Evolutionary conservation across 2,329 filamentous ascomycete genomes (phyloP), one percentile per base, ranked within the genome.

Genomic region (Ceratocystis harringtonii): DNA sequence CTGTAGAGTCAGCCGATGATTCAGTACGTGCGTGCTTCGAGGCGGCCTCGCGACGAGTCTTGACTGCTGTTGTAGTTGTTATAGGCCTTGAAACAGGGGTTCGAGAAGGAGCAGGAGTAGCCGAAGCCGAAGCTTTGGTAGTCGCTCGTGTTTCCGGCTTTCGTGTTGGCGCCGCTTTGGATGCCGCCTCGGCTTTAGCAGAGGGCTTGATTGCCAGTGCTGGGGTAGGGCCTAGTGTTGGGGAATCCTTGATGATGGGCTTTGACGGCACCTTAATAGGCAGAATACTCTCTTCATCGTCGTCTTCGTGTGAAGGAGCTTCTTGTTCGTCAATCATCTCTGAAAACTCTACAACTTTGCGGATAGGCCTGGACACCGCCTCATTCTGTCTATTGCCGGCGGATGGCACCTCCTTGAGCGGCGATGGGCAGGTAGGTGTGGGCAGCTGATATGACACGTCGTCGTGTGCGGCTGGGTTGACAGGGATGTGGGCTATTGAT

Each of bases 381-480:
- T 69, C 69, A 55, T 62, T 50, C 43, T 76, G 72, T 68, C 76
- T 68, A 69, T 84, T 84, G 2, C 79, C 81, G 0, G 80, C 79
- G 1, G 79, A 76, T 10, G 75, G 74, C 1, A 78, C 80, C 66
- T 81, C 79, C 61, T 78, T 78, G 0, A 86, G 74, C 0, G 83
- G 82, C 61, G 77, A 80, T 61, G 80, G 69, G 61, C 77, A 79
- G 17, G 76, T 79, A 1, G 78, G 77, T 44, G 76, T 72, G 0
- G 79, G 79, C 1, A 81, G 72, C 1, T 80, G 77, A 1, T 78
- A 75, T 1, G 80, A 78, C 50, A 60, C 22, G 19, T 52, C 65
- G 10, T 63, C 22, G 17, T 64, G 36, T 10, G 19, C 36, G 3
- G 36, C 63, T 3, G 44, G 58, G 10, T 43, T 22, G 3, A 61